Percentiles rank a stretch among this genome's conserved stretches.
Conservation (phyloP, 495 filamentous ascomycete species). For the Penicillium malachiteum region DNA sequence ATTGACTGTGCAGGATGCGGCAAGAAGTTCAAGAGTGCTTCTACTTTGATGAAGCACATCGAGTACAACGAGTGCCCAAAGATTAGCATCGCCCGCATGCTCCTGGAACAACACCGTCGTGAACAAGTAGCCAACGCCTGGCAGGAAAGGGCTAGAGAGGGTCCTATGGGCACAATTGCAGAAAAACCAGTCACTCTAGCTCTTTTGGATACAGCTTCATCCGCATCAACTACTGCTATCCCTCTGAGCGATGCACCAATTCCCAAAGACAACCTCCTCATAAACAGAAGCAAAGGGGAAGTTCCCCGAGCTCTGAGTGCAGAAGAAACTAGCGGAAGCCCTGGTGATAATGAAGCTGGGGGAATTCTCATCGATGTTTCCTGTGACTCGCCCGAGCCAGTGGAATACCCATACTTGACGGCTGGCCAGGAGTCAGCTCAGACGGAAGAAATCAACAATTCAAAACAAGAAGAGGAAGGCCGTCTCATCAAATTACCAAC, state of each 20-base stretch:
- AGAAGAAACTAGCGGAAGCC: no score
- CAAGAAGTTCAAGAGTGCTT: conserved; percentile 41
- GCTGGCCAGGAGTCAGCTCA: no score
- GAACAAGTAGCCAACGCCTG: not conserved
- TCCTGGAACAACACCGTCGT: conserved; percentile 24
- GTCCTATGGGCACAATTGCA: not conserved
- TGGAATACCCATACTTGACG: no score
- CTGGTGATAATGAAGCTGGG: no score
- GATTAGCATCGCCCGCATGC: conserved; percentile 11
- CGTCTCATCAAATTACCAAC: no score
- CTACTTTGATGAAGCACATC: conserved; percentile 48
- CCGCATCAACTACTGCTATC: no score
- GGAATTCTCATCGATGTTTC: not conserved
- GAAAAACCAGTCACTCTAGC: no score
- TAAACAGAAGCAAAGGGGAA: no score
- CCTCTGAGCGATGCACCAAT: no score
- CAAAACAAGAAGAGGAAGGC: not conserved
- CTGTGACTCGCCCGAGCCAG: not conserved
- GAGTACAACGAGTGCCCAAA: conserved; percentile 44
- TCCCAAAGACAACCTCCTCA: no score
- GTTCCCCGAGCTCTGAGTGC: no score
- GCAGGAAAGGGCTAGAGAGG: not conserved
- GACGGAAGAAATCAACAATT: not conserved
- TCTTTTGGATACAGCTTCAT: no score
- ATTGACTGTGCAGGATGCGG: conserved; percentile 49